phyloP scores from a whole-genome alignment of 75 land plant species.

The Cupressus sempervirens region DNA sequence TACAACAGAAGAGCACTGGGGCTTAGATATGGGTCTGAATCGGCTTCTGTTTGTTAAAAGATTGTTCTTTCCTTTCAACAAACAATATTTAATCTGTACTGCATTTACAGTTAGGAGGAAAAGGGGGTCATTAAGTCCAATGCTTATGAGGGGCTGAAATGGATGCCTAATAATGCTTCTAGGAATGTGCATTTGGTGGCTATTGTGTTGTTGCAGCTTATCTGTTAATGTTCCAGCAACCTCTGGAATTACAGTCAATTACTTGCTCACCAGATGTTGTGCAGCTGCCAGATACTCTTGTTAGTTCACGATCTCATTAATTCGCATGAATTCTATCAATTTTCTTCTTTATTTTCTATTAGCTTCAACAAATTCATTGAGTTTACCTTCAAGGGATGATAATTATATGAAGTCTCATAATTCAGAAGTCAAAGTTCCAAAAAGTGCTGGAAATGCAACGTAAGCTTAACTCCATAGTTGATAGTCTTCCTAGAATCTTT shows the following conservation, averaged over 20 bases:
- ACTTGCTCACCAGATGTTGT: slow-evolving; percentile 61
- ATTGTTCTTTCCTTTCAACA: slow-evolving; percentile 51
- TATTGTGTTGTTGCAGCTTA: slow-evolving; percentile 41
- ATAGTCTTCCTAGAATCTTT: too few relatives aligned
- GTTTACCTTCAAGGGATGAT: too few relatives aligned
- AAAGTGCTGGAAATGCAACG: too few relatives aligned
- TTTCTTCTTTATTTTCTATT: too few relatives aligned
- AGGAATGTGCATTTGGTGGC: slow-evolving; percentile 32
- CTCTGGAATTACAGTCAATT: slow-evolving; percentile 69
- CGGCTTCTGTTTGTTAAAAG: slow-evolving; percentile 39
- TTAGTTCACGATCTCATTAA: too few relatives aligned
- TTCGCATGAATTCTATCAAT: too few relatives aligned
- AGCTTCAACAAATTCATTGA: too few relatives aligned
- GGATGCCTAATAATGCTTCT: slow-evolving; percentile 19
- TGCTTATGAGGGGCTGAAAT: slow-evolving; percentile 42
- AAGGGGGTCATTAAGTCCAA: slow-evolving; percentile 19
- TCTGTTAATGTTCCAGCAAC: slow-evolving; percentile 79
- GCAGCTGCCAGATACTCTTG: slow-evolving; percentile 43
- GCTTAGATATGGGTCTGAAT: not conserved
- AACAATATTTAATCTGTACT: slow-evolving; percentile 49
- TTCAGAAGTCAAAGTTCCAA: too few relatives aligned
- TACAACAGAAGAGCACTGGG: slow-evolving; percentile 24
- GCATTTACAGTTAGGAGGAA: slow-evolving; percentile 39
- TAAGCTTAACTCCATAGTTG: too few relatives aligned
- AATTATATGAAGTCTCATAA: too few relatives aligned